Percentiles rank a stretch among this genome's conserved stretches.
These are phyloP conservation scores for Micractinium sp. DNA, from an alignment of 139 green algal species.

Conservation along the genomic window DNA sequence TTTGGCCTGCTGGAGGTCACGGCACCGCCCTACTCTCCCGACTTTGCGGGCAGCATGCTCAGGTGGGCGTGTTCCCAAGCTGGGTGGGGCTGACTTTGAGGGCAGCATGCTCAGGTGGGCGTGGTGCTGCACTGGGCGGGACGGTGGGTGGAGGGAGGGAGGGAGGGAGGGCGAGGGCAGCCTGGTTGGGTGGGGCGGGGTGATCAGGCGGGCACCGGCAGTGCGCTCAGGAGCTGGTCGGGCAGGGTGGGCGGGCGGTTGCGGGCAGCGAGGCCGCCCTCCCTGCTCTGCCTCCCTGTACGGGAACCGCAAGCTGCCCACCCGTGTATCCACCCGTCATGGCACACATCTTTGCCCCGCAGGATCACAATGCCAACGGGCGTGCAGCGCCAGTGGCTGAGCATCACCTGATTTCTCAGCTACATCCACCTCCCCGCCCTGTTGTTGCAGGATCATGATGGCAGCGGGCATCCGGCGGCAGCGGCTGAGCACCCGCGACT, in stretches of 20 bases:
- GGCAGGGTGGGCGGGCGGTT: too few relatives aligned
- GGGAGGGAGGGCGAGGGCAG: not conserved
- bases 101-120: not conserved
- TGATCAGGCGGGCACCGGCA: too few relatives aligned
- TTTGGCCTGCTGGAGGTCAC: slow-evolving; percentile 47
- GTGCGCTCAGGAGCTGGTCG: too few relatives aligned
- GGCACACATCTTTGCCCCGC: too few relatives aligned
- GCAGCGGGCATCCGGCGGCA: slow-evolving; percentile 36
- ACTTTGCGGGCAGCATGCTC: slow-evolving; percentile 46
- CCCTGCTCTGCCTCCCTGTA: too few relatives aligned
- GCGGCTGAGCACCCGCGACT: slow-evolving; percentile 19
- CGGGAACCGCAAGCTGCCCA: too few relatives aligned
- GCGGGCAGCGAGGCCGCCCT: too few relatives aligned
- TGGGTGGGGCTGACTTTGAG: not conserved
- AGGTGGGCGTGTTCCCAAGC: too few relatives aligned
- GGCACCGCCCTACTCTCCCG: slow-evolving; percentile 55
- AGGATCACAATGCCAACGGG: too few relatives aligned
- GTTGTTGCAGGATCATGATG: slow-evolving; percentile 46
- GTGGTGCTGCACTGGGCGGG: not conserved
- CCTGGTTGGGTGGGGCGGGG: not conserved
- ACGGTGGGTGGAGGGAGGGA: not conserved
- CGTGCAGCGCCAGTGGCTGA: too few relatives aligned
- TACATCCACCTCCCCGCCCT: not conserved
- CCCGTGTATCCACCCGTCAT: too few relatives aligned
- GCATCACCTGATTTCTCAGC: too few relatives aligned